Evolutionary conservation across 2,329 filamentous ascomycete species (phyloP), one percentile per base, ranked within the genome.

Genomic region (Thielaviopsis euricoi): DNA sequence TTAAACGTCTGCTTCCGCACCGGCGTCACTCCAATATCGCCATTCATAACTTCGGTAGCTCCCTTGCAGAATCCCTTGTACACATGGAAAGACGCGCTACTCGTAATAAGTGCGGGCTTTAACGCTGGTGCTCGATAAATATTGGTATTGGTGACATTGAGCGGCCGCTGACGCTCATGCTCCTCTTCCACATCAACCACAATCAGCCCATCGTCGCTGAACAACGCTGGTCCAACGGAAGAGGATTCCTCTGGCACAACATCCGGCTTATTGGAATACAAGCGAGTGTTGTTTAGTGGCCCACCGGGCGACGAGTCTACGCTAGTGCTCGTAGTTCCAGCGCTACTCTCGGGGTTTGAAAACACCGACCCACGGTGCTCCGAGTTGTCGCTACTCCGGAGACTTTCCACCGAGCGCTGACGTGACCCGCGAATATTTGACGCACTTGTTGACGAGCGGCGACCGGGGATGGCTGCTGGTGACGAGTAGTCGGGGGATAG

Each of bases 41-140:
- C 78, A 40, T 69, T 68, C 26, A 74, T 66, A 1, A 75, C 72
- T 17, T 77, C 75, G 52, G 73, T 73, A 6, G 78, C 78, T 1
- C 78, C 78, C 21, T 74, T 71, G 50, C 78, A 81, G 62, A 81
- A 79, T 1, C 77, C 77, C 57, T 77, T 79, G 43, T 76, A 68
- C 10, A 73, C 67, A 54, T 76, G 73, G 61, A 79, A 80, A 0
- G 77, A 79, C 62, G 76, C 78, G 10, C 67, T 61, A 2, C 53
- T 55, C 15, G 58, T 55, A 25, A 62, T 60, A 7, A 49, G 53
- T 9, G 56, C 49, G 6, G 53, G 46, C 17, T 61, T 56, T 6
- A 58, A 19, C 9, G 40, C 53, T 10, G 43, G 53, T 10, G 25
- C 37, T 29, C 6, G 5, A 17, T 40, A 25, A 5, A 48, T 10